Conservation (phyloP, 305 asterid species). For the Plantago coronopus region DNA sequence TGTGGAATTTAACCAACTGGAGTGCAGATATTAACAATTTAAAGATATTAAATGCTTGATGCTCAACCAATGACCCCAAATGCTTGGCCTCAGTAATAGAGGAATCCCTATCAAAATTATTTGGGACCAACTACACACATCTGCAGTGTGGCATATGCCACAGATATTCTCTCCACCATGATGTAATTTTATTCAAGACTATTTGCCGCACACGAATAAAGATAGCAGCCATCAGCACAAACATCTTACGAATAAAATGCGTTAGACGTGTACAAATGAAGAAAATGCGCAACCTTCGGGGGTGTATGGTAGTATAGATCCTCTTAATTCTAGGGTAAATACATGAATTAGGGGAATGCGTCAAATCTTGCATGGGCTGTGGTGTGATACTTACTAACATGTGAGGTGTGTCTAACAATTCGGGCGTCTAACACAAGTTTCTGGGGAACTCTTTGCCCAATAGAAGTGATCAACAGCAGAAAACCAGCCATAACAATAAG, state of each 20-base stretch:
- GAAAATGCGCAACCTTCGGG: no score
- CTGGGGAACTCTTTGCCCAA: neutral
- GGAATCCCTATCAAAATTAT: constrained; percentile 1
- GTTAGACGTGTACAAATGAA: no score
- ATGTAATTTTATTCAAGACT: constrained; percentile 8
- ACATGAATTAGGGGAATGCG: no score
- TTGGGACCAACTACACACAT: constrained; percentile 6
- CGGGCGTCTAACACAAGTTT: no score
- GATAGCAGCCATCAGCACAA: neutral
- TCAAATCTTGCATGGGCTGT: no score
- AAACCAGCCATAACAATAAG: neutral
- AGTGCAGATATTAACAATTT: constrained; percentile 7
- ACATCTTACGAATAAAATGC: neutral
- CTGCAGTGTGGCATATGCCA: constrained; percentile 26
- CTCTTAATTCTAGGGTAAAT: no score
- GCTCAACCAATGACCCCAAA: neutral
- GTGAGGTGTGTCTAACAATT: no score
- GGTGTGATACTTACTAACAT: no score
- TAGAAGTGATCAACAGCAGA: constrained; percentile 1
- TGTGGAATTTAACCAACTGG: neutral
- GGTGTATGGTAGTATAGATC: no score
- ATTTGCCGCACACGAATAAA: neutral
- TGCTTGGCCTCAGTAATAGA: neutral
- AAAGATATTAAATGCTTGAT: neutral
- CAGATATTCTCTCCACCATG: constrained; percentile 15